Conservation (phyloP, 176 grass and related monocot genomes). For the Cenchrus fungigraminus region DNA sequence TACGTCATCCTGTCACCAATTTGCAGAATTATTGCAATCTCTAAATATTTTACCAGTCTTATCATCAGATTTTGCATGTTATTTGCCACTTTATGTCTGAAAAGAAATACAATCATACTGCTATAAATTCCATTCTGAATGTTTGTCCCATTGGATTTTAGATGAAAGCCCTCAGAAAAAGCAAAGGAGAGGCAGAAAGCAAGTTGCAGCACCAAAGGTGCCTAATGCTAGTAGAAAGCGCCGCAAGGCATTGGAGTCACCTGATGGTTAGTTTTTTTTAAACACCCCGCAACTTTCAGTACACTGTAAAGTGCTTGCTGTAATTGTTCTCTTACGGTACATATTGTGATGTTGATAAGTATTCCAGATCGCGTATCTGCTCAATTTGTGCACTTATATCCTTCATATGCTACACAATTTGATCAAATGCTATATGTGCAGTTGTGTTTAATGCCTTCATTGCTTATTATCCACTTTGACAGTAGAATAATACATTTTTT, state of each 20-base stretch:
- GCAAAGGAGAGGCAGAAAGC: conserved; percentile 55
- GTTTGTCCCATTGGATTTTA: conserved; percentile 39
- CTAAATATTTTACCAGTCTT: neutral
- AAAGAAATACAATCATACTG: neutral
- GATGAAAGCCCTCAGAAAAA: conserved; percentile 69
- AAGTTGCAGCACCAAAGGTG: conserved; percentile 47
- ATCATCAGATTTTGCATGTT: conserved; percentile 25
- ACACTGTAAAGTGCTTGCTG: neutral
- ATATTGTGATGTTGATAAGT: conserved; percentile 8
- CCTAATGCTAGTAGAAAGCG: conserved; percentile 54
- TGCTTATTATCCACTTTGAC: conserved; percentile 7
- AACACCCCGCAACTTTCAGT: neutral
- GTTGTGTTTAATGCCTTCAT: conserved; percentile 27
- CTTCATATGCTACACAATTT: neutral
- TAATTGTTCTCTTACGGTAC: conserved; percentile 10
- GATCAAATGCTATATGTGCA: neutral
- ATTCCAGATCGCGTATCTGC: neutral
- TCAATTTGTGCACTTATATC: conserved; percentile 2
- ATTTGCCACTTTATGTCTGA: conserved; percentile 28
- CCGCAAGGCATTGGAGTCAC: conserved; percentile 58
- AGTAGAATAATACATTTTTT: conserved; percentile 22
- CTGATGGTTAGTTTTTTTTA: conserved; percentile 43
- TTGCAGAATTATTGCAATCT: conserved; percentile 17
- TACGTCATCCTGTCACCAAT: conserved; percentile 34
- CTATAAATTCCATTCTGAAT: conserved; percentile 26